Percentiles rank a stretch among this genome's conserved stretches.
phyloP scores from a whole-genome alignment of 2,329 filamentous ascomycete genomes.

The Fusarium paranaense region DNA sequence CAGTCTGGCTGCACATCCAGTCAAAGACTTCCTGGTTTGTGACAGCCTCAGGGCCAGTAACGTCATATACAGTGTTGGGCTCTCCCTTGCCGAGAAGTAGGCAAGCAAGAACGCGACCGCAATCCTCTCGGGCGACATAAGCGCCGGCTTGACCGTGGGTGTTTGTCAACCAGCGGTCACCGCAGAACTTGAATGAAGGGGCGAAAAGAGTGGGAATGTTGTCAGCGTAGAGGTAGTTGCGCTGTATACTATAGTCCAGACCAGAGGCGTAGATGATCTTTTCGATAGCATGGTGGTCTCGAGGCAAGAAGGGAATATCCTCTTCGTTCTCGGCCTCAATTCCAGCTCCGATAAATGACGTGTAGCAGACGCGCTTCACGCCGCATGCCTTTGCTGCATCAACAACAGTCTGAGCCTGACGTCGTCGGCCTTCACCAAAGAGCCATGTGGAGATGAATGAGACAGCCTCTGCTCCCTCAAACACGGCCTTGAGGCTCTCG shows the following conservation, averaged over 20 bases:
- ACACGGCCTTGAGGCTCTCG: constrained; percentile 36
- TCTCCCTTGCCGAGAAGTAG: constrained; percentile 35
- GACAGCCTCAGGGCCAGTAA: constrained; percentile 35
- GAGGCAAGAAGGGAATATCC: constrained; percentile 41
- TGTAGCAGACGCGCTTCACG: constrained; percentile 40
- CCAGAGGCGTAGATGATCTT: constrained; percentile 38
- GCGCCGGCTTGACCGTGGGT: constrained; percentile 37
- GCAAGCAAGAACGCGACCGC: constrained; percentile 35
- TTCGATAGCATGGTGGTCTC: constrained; percentile 41
- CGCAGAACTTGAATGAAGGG: constrained; percentile 38
- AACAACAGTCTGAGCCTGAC: constrained; percentile 34
- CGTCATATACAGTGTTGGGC: constrained; percentile 37
- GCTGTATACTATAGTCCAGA: constrained; percentile 37
- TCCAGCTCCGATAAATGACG: constrained; percentile 38
- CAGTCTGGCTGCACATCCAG: constrained; percentile 37
- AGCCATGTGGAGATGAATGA: constrained; percentile 42
- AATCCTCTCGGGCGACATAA: constrained; percentile 40
- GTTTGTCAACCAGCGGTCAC: constrained; percentile 38
- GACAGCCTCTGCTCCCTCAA: constrained; percentile 41
- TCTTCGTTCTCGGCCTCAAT: constrained; percentile 41
- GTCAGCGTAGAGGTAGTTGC: constrained; percentile 41
- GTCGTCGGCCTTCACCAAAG: constrained; percentile 36
- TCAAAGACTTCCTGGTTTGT: constrained; percentile 38
- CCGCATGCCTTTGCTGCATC: constrained; percentile 39
- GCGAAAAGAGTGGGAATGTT: constrained; percentile 40